Evolutionary conservation across 331 rosid species (phyloP).

Genomic region (Quercus tomentella): DNA sequence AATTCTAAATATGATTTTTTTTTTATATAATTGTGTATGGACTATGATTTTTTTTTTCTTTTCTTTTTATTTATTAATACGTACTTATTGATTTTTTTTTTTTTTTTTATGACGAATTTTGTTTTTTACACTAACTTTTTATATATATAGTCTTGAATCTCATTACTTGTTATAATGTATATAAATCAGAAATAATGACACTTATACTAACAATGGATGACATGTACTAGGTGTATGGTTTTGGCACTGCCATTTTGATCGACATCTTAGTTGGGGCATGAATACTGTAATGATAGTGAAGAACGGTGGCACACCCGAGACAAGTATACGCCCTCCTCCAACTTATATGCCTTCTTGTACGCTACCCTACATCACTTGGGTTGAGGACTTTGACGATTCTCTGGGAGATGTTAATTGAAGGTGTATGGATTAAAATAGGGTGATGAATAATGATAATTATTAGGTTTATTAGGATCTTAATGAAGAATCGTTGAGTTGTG

Average conservation of each 20-base stretch:
- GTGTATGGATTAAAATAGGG: not conserved
- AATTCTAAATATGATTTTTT: too few species aligned
- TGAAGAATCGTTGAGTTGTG: too few species aligned
- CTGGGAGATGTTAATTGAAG: not conserved
- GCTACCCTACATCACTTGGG: not conserved
- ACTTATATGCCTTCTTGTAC: not conserved
- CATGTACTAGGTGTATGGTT: not conserved
- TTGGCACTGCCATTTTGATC: conserved; percentile 3
- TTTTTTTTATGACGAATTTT: too few species aligned
- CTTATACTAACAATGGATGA: not conserved
- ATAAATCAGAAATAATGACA: not conserved
- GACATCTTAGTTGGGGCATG: not conserved
- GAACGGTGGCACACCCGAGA: not conserved
- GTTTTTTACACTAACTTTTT: too few species aligned
- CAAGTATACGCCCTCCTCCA: not conserved
- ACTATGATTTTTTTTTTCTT: too few species aligned
- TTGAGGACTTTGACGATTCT: not conserved
- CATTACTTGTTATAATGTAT: too few species aligned
- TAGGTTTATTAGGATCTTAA: not conserved
- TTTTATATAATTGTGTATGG: too few species aligned
- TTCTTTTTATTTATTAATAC: too few species aligned
- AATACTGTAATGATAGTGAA: not conserved
- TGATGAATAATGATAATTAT: not conserved
- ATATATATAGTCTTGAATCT: too few species aligned
- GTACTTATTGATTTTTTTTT: too few species aligned